phyloP scores from a whole-genome alignment of 1,139 yeast species.

The Magnusiomyces tetraspermus region DNA sequence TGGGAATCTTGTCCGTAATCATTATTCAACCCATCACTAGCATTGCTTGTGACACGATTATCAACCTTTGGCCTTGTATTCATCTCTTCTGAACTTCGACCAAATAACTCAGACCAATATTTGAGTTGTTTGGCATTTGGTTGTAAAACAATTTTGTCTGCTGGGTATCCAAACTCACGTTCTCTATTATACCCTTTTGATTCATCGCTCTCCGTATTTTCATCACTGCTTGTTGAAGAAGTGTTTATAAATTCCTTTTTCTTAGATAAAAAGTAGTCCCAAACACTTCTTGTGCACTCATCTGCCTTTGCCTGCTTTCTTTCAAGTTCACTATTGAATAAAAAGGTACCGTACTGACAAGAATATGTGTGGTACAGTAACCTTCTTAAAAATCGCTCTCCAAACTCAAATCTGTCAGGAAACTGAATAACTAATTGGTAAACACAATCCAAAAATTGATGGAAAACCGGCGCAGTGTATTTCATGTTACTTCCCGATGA shows the following conservation, averaged over 20 bases:
- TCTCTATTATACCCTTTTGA: conserved; percentile 7
- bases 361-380: conserved; percentile 81
- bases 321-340: conserved; percentile 67
- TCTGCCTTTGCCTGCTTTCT: conserved; percentile 36
- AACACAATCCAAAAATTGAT: conserved; percentile 84
- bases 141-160: conserved; percentile 42
- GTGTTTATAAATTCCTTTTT: conserved; percentile 56
- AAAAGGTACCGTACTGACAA: conserved; percentile 89
- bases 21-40: no score
- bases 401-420: conserved; percentile 71
- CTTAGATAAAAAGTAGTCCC: conserved; percentile 88
- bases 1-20: no score
- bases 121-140: conserved; percentile 60
- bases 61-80: conserved; percentile 34
- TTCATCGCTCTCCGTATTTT: conserved; percentile 30
- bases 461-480: conserved; percentile 80
- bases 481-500: conserved; percentile 29
- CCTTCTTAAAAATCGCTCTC: conserved; percentile 77
- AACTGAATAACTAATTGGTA: conserved; percentile 67
- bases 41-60: no score
- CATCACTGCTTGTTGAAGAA: conserved; percentile 16
- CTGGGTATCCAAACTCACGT: conserved; percentile 17
- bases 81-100: conserved; percentile 74
- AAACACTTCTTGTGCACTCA: conserved; percentile 61
- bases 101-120: conserved; percentile 87